Conservation (phyloP, 305 asterid species). For the Vinca major region DNA sequence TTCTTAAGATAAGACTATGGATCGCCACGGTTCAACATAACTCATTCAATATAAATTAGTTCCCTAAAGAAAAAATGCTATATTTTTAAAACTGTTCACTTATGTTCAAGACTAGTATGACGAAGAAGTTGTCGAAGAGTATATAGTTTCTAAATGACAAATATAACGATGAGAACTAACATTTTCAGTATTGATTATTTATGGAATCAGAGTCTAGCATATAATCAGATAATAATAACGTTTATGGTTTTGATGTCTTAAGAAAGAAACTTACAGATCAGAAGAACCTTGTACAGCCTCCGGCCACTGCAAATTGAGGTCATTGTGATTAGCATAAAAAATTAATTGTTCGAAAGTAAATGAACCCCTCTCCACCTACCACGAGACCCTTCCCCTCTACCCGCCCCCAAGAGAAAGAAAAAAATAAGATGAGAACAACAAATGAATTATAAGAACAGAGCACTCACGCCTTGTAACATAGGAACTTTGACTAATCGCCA, state of each 20-base stretch:
- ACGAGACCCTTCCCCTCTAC: not conserved
- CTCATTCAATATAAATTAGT: no score
- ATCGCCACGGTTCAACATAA: no score
- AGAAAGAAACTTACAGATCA: not conserved
- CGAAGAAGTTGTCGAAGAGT: no score
- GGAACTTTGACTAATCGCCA: not conserved
- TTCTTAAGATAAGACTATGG: no score
- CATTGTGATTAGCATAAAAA: not conserved
- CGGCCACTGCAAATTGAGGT: constrained; percentile 3
- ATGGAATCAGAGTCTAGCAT: not conserved
- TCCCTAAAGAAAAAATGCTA: no score
- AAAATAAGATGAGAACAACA: not conserved
- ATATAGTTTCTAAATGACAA: no score
- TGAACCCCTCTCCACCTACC: not conserved
- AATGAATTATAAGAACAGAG: not conserved
- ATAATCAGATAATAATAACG: not conserved
- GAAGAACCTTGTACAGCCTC: not conserved
- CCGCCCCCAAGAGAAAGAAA: not conserved
- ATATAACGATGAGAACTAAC: no score
- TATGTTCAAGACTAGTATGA: no score
- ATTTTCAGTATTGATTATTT: no score
- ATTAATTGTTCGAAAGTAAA: not conserved
- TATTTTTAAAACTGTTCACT: no score
- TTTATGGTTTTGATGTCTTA: not conserved
- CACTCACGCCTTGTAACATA: not conserved